phyloP scores from a whole-genome alignment of 169 alveolate genomes.

The Plasmodium adleri region DNA sequence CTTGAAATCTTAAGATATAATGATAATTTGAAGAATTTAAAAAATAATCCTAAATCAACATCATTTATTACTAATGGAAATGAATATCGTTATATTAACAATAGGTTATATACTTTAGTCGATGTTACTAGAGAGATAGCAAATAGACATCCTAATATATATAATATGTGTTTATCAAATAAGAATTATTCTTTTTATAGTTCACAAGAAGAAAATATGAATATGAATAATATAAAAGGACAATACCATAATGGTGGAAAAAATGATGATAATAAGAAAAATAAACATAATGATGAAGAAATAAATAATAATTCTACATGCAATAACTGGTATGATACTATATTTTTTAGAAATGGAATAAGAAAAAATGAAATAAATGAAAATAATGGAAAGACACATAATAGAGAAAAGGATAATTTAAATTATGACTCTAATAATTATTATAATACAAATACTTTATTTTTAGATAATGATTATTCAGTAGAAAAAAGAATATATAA shows the following conservation, averaged over 20 bases:
- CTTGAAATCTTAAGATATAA: slow-evolving; percentile 58
- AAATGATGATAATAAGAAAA: slow-evolving; percentile 9
- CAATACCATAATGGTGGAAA: background rate
- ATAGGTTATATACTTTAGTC: slow-evolving; percentile 50
- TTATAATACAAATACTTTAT: slow-evolving; percentile 37
- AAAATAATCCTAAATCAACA: slow-evolving; percentile 34
- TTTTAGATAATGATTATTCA: slow-evolving; percentile 71
- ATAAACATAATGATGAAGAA: background rate
- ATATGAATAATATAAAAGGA: background rate
- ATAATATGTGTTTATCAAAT: slow-evolving; percentile 1
- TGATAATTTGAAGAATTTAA: slow-evolving; percentile 48
- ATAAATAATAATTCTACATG: background rate
- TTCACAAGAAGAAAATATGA: background rate
- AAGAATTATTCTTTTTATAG: background rate
- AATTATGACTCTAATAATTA: background rate
- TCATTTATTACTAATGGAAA: slow-evolving; percentile 74
- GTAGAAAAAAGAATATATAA: slow-evolving; percentile 64
- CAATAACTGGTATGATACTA: background rate
- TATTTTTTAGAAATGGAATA: background rate
- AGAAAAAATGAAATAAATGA: background rate
- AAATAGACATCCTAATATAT: slow-evolving; percentile 42
- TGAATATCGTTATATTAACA: slow-evolving; percentile 61
- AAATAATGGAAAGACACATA: background rate
- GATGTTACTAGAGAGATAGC: slow-evolving; percentile 72
- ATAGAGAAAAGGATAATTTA: slow-evolving; percentile 15